These are phyloP conservation scores for Aethionema arabicum DNA, from an alignment of 345 rosid genomes.

Conservation along the genomic window DNA sequence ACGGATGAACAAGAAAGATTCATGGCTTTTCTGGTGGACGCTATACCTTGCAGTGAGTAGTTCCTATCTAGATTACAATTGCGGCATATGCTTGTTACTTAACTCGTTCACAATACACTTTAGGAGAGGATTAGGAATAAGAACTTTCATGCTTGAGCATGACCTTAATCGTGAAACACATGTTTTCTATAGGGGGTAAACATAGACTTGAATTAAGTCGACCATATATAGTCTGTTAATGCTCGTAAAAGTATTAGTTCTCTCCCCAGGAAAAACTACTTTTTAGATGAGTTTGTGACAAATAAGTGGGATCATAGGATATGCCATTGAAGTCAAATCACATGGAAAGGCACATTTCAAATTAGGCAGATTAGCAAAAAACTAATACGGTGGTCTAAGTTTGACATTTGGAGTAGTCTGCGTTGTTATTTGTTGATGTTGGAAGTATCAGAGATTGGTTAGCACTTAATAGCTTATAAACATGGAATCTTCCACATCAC, in stretches of 20 bases:
- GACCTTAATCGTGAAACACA: slow-evolving; percentile 12
- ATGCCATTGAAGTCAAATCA: slow-evolving; percentile 8
- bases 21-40: slow-evolving; percentile 80
- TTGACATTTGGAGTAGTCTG: background rate
- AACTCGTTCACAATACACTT: background rate
- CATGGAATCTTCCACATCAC: slow-evolving; percentile 11
- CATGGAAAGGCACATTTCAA: slow-evolving; percentile 8
- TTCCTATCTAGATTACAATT: slow-evolving; percentile 13
- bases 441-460: slow-evolving; percentile 14
- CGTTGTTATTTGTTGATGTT: background rate
- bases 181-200: background rate
- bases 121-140: slow-evolving; percentile 10
- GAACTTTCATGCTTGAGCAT: slow-evolving; percentile 18
- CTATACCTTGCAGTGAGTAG: slow-evolving; percentile 57
- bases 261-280: background rate
- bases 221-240: slow-evolving; percentile 8
- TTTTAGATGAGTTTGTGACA: slow-evolving; percentile 4
- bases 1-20: slow-evolving; percentile 65
- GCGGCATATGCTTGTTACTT: background rate
- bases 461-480: slow-evolving; percentile 17
- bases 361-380: slow-evolving; percentile 9
- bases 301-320: slow-evolving; percentile 2
- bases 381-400: slow-evolving; percentile 11
- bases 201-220: background rate
- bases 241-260: background rate